Evolutionary conservation across 139 green algal species (phyloP).

Genomic region (Ettlia oleoabundans): DNA sequence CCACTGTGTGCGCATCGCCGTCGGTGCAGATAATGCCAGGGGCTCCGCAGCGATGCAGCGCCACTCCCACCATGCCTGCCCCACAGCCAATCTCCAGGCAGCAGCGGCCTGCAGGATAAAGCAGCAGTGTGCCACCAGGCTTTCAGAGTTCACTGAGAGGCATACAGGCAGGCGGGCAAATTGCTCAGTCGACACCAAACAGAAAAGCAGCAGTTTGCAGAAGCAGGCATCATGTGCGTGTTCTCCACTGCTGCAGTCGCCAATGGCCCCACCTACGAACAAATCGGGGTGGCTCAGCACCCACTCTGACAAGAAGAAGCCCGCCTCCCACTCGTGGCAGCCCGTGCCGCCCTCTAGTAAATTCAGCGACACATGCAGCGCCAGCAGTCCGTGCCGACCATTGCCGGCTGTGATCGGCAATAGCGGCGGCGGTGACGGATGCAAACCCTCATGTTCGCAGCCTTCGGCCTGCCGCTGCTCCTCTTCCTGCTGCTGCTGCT

Average conservation of each 20-base stretch:
- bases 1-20: constrained; percentile 59
- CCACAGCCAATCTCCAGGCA: constrained; percentile 81
- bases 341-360: constrained; percentile 78
- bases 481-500: not conserved
- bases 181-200: too few relatives aligned
- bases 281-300: constrained; percentile 60
- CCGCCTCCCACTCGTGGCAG: constrained; percentile 81
- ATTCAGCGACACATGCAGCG: constrained; percentile 57
- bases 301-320: constrained; percentile 72
- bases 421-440: not conserved
- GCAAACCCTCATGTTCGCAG: not conserved
- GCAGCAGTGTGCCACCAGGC: too few relatives aligned
- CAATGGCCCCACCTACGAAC: constrained; percentile 61
- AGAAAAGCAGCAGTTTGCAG: not conserved
- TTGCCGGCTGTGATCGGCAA: not conserved
- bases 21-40: constrained; percentile 65
- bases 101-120: constrained; percentile 43
- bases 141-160: too few relatives aligned
- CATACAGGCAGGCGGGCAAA: too few relatives aligned
- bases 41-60: constrained; percentile 41
- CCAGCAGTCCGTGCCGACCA: constrained; percentile 44
- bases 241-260: too few relatives aligned
- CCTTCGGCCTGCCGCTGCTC: not conserved
- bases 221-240: not conserved
- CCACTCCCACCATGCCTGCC: constrained; percentile 61